Conservation (phyloP, 164 flowering plant species). For the Vitis rotundifolia region DNA sequence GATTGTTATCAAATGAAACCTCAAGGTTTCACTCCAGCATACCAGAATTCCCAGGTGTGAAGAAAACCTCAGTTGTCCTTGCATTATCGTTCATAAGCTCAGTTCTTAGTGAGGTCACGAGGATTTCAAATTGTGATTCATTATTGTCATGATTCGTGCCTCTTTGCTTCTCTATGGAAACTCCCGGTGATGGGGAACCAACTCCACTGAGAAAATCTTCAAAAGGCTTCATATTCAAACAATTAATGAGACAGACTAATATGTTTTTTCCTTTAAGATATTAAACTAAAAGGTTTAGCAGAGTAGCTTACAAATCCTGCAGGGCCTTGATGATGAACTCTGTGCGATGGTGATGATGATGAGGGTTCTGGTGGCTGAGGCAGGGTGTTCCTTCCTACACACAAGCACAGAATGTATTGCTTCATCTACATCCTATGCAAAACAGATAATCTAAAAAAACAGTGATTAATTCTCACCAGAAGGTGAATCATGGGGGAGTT, state of each 20-base stretch:
- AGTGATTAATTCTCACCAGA: slow-evolving; percentile 43
- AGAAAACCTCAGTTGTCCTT: slow-evolving; percentile 11
- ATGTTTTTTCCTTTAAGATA: background rate
- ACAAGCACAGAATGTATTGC: background rate
- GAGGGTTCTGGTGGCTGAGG: slow-evolving; percentile 61
- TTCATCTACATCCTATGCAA: background rate
- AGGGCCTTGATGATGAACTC: slow-evolving; percentile 24
- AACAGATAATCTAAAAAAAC: background rate
- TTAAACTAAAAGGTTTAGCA: background rate
- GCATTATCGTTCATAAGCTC: slow-evolving; percentile 19
- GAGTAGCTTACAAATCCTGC: slow-evolving; percentile 42
- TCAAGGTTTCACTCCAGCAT: background rate
- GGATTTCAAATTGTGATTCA: background rate
- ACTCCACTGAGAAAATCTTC: slow-evolving; percentile 55
- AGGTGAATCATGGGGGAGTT: slow-evolving; percentile 50
- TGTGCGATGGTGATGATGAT: slow-evolving; percentile 39
- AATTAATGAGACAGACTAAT: slow-evolving; percentile 1
- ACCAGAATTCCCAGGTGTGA: slow-evolving; percentile 72
- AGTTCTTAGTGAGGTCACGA: slow-evolving; percentile 1
- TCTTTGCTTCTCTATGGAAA: slow-evolving; percentile 49
- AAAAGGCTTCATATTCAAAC: slow-evolving; percentile 43
- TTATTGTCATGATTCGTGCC: slow-evolving; percentile 12
- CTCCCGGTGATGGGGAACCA: slow-evolving; percentile 34
- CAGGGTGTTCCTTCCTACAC: slow-evolving; percentile 44
- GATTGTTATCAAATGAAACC: too few relatives aligned